Evolutionary conservation across 1,284 basidiomycete species (phyloP).

Genomic region (Microbotryomycetes sp.): DNA sequence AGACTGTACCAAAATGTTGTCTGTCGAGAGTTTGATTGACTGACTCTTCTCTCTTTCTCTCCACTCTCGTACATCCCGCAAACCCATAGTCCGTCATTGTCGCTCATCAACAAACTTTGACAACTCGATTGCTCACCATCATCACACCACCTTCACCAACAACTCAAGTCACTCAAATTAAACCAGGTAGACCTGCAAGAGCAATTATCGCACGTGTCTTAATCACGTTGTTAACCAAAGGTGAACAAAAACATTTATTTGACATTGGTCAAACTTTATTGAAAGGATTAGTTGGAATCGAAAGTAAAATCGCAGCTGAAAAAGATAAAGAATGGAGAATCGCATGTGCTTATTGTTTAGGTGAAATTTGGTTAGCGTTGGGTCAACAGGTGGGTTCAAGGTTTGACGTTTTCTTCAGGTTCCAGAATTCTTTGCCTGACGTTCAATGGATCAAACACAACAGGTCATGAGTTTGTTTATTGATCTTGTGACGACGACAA

Average conservation of each 20-base stretch:
- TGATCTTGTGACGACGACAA: slow-evolving; percentile 62
- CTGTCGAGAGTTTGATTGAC: background rate
- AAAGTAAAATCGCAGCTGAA: slow-evolving; percentile 59
- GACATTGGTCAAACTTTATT: slow-evolving; percentile 76
- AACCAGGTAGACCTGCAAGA: slow-evolving; percentile 75
- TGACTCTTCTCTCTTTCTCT: background rate
- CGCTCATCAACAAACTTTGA: slow-evolving; percentile 10
- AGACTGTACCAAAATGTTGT: background rate
- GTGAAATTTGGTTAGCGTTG: slow-evolving; percentile 75
- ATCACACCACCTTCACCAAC: slow-evolving; percentile 6
- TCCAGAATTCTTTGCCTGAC: background rate
- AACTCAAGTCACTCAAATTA: slow-evolving; percentile 13
- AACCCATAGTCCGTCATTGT: slow-evolving; percentile 12
- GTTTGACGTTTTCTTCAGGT: background rate
- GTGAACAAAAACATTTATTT: slow-evolving; percentile 76
- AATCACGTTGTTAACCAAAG: slow-evolving; percentile 65
- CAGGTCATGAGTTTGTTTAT: slow-evolving; percentile 92
- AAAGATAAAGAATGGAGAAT: slow-evolving; percentile 51
- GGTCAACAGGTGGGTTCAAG: slow-evolving; percentile 63
- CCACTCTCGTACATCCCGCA: too few species aligned
- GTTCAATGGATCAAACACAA: slow-evolving; percentile 3
- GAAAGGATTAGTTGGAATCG: slow-evolving; percentile 9
- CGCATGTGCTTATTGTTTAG: slow-evolving; percentile 66
- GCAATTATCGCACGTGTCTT: slow-evolving; percentile 73
- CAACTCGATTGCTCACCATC: slow-evolving; percentile 16